phyloP scores from a whole-genome alignment of 176 grass and related monocot genomes.

The Lolium multiflorum region DNA sequence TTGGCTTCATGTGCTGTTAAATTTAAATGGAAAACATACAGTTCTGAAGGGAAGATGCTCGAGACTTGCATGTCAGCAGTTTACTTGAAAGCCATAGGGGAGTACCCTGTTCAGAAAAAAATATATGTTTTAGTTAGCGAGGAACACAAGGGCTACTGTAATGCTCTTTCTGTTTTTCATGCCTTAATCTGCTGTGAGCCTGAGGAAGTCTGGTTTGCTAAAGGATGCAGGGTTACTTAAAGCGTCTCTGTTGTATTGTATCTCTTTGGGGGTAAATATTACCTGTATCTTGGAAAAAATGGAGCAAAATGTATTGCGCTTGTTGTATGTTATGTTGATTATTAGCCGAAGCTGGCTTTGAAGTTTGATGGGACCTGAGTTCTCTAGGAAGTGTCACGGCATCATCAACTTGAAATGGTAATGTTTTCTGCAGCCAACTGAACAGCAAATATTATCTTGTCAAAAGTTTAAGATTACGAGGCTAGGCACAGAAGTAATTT shows the following conservation, averaged over 20 bases:
- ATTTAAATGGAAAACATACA: conserved; percentile 11
- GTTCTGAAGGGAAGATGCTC: neutral
- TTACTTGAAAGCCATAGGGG: neutral
- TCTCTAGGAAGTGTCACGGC: neutral
- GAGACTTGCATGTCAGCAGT: neutral
- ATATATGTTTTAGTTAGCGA: neutral
- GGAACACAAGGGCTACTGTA: neutral
- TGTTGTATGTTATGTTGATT: neutral
- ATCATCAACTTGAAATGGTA: neutral
- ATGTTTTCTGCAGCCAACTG: neutral
- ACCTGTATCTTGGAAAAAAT: conserved; percentile 11
- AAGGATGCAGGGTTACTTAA: conserved; percentile 9
- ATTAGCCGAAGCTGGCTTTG: neutral
- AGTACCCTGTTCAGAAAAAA: neutral
- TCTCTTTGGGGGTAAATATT: conserved; percentile 36
- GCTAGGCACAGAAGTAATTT: neutral
- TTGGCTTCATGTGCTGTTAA: neutral
- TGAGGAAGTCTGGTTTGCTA: conserved; percentile 23
- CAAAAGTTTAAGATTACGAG: neutral
- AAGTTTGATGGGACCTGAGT: neutral
- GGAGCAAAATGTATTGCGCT: conserved; percentile 30
- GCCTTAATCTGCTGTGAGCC: neutral
- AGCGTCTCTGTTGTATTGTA: conserved; percentile 28
- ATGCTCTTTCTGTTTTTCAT: neutral
- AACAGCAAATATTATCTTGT: neutral